Conservation (phyloP, 139 green algal species). For the Chlamydomonas schloesseri region DNA sequence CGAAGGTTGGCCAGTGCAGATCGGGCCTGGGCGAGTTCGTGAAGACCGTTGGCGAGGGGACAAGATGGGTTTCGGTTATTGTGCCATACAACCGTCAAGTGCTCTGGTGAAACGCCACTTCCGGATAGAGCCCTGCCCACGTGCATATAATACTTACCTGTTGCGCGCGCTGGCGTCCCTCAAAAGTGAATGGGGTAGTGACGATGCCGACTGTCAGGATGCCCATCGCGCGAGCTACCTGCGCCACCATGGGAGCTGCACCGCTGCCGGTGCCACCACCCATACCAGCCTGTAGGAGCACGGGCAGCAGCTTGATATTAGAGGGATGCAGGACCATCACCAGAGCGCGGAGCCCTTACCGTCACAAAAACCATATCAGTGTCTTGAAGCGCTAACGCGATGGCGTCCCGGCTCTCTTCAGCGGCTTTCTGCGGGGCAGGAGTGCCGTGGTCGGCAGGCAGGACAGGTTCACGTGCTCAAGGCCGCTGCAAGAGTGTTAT, state of each 20-base stretch:
- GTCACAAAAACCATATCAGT: slow-evolving; percentile 98
- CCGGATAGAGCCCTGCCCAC: too few relatives aligned
- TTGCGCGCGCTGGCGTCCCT: slow-evolving; percentile 85
- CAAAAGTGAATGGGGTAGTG: slow-evolving; percentile 97
- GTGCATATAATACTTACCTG: too few relatives aligned
- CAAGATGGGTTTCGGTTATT: too few relatives aligned
- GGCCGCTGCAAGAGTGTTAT: too few relatives aligned
- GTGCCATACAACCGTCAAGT: too few relatives aligned
- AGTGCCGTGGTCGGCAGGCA: too few relatives aligned
- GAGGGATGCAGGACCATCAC: too few relatives aligned
- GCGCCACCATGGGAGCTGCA: slow-evolving; percentile 92
- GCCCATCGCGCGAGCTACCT: slow-evolving; percentile 86
- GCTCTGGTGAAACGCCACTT: too few relatives aligned
- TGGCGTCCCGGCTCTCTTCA: slow-evolving; percentile 75
- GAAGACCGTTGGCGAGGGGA: too few relatives aligned
- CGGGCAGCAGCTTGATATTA: too few relatives aligned
- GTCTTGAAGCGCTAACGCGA: slow-evolving; percentile 80
- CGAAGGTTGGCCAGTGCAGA: slow-evolving; percentile 78
- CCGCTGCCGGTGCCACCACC: slow-evolving; percentile 96
- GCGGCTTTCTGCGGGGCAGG: slow-evolving; percentile 84
- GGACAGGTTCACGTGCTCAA: too few relatives aligned
- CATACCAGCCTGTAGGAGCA: slow-evolving; percentile 97
- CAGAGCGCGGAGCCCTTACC: slow-evolving; percentile 65
- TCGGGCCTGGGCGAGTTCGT: slow-evolving; percentile 62
- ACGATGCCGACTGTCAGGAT: slow-evolving; percentile 98